Percentiles rank a stretch among this genome's conserved stretches.
These are phyloP conservation scores for Tricholoma matsutake DNA, from an alignment of 768 basidiomycete genomes.

Conservation along the genomic window DNA sequence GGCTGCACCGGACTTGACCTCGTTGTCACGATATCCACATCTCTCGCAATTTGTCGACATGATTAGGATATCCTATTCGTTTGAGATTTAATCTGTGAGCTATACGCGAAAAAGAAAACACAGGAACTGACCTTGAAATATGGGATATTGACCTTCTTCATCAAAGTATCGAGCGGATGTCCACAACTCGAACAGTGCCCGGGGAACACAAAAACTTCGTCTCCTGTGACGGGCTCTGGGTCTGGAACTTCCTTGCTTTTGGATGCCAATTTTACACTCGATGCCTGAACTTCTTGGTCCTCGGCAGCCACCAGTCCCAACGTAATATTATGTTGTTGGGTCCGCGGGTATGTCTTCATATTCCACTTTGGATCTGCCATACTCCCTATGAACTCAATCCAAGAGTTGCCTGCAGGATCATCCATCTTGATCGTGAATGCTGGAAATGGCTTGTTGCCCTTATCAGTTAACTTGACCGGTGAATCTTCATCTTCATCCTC, in stretches of 20 bases:
- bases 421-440: conserved; percentile 83
- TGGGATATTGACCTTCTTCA: conserved; percentile 96
- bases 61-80: conserved; percentile 75
- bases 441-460: conserved; percentile 53
- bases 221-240: conserved; percentile 48
- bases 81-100: background rate
- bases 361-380: conserved; percentile 95
- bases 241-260: conserved; percentile 15
- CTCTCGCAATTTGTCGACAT: conserved; percentile 88
- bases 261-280: conserved; percentile 1
- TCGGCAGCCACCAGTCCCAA: conserved; percentile 68
- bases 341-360: conserved; percentile 76
- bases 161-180: conserved; percentile 76
- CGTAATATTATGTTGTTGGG: conserved; percentile 73
- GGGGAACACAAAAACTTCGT: conserved; percentile 77
- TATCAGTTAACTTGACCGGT: conserved; percentile 29
- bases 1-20: conserved; percentile 92
- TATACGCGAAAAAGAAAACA: background rate
- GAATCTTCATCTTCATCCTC: conserved; percentile 45
- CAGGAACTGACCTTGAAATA: conserved; percentile 80
- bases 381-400: conserved; percentile 83
- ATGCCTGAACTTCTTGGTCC: conserved; percentile 25
- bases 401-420: conserved; percentile 96
- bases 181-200: conserved; percentile 89
- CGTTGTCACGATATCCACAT: conserved; percentile 97